Percentiles rank a stretch among this genome's conserved stretches.
Evolutionary conservation across 2,329 filamentous ascomycete genomes (phyloP).

Genomic region (Pestalotiopsis sp.): DNA sequence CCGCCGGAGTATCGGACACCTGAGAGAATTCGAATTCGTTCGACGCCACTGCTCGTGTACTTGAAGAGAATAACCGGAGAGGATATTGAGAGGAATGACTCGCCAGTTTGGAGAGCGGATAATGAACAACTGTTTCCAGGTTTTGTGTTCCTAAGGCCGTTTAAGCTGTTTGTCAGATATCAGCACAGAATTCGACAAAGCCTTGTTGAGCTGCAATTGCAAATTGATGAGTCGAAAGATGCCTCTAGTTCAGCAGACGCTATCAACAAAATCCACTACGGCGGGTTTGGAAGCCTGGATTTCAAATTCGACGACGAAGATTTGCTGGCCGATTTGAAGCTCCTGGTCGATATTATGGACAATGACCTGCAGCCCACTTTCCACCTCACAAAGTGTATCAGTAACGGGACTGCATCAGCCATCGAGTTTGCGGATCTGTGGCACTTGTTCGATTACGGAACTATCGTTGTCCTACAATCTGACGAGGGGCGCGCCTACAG

Average conservation of each 20-base stretch:
- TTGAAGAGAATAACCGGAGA: too few relatives aligned
- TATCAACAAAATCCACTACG: too few relatives aligned
- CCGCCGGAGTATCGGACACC: background rate
- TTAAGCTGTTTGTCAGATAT: background rate
- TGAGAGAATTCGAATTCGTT: background rate
- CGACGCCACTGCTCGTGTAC: background rate
- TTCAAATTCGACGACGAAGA: background rate
- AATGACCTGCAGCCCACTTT: background rate
- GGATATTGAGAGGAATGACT: too few relatives aligned
- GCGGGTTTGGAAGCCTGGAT: too few relatives aligned
- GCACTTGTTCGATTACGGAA: background rate
- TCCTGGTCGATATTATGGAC: background rate
- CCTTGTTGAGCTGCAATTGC: background rate
- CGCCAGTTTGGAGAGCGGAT: too few relatives aligned
- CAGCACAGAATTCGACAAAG: background rate
- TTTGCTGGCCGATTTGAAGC: background rate
- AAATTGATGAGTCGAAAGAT: background rate
- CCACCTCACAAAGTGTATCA: background rate
- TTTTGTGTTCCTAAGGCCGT: background rate
- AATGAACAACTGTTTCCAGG: background rate
- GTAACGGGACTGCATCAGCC: background rate
- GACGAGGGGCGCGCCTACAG: background rate
- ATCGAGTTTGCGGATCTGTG: conserved; percentile 3
- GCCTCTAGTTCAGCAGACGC: background rate
- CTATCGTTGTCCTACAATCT: background rate